Percentiles rank a stretch among this genome's conserved stretches.
Conservation (phyloP, 768 basidiomycete species). For the Wakefieldia striispora region DNA sequence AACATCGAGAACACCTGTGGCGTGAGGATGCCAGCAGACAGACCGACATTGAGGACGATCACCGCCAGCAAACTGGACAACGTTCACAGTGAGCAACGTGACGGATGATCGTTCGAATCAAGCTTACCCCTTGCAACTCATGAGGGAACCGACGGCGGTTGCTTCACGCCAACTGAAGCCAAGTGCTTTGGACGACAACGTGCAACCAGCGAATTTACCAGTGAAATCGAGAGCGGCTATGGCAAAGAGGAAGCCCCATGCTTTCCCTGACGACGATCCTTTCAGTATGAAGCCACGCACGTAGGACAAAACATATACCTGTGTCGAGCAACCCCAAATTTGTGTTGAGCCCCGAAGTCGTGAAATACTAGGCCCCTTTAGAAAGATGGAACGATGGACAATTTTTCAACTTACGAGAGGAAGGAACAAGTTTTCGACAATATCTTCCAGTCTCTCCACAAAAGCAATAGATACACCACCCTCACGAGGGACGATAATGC, state of each 20-base stretch:
- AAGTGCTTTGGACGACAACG: constrained; percentile 59
- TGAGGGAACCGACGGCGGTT: constrained; percentile 83
- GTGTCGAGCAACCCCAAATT: constrained; percentile 80
- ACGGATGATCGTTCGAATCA: neutral
- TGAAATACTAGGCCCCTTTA: constrained; percentile 66
- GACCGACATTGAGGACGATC: constrained; percentile 95
- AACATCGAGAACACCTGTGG: constrained; percentile 90
- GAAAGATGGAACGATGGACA: neutral
- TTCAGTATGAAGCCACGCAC: neutral
- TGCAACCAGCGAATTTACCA: constrained; percentile 88
- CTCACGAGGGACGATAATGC: constrained; percentile 80
- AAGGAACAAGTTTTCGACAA: constrained; percentile 85
- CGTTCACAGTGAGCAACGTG: constrained; percentile 3
- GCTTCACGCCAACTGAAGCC: constrained; percentile 83
- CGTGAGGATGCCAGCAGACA: constrained; percentile 74
- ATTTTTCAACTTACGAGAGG: constrained; percentile 54
- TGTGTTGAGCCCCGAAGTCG: constrained; percentile 86
- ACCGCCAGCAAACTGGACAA: constrained; percentile 75
- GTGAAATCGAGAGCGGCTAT: constrained; percentile 78
- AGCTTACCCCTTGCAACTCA: constrained; percentile 92
- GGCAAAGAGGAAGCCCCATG: constrained; percentile 86
- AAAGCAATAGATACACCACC: constrained; percentile 82
- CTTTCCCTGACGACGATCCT: constrained; percentile 45
- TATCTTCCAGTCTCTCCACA: constrained; percentile 92
- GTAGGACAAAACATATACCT: constrained; percentile 39